Percentiles rank a stretch among this genome's conserved stretches.
Evolutionary conservation across 1,284 basidiomycete species (phyloP).

Genomic region (Exobasidium cylindrosporum): DNA sequence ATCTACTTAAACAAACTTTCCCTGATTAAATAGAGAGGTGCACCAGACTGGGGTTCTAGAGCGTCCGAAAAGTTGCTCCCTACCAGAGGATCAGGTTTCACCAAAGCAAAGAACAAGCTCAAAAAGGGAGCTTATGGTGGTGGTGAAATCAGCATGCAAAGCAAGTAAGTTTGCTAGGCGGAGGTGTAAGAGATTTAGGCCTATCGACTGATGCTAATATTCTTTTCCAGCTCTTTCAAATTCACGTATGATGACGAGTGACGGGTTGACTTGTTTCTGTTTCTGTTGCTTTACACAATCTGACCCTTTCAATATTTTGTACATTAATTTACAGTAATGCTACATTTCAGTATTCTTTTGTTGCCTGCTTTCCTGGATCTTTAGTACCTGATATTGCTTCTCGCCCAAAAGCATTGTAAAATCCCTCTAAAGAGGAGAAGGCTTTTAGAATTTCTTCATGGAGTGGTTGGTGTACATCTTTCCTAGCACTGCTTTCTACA

Average conservation of each 20-base stretch:
- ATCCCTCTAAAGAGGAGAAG: constrained; percentile 2
- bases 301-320: neutral
- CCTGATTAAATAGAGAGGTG: too few relatives aligned
- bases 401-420: neutral
- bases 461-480: neutral
- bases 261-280: neutral
- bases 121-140: constrained; percentile 69
- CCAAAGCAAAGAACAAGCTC: constrained; percentile 99
- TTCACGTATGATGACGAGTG: constrained; percentile 51
- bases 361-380: neutral
- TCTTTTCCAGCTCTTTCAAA: constrained; percentile 44
- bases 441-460: neutral
- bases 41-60: constrained; percentile 80
- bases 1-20: constrained; percentile 51
- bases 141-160: constrained; percentile 47
- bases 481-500: neutral
- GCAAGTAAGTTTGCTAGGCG: constrained; percentile 12
- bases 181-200: constrained; percentile 3
- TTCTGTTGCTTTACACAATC: neutral
- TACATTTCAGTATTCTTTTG: constrained; percentile 1
- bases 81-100: constrained; percentile 87
- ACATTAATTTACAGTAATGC: constrained; percentile 4
- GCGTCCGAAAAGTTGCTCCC: constrained; percentile 85
- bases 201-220: neutral
- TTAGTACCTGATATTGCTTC: neutral